These are phyloP conservation scores for Aphanomyces euteiches DNA, from an alignment of 352 stramenopile genomes.

Conservation along the genomic window DNA sequence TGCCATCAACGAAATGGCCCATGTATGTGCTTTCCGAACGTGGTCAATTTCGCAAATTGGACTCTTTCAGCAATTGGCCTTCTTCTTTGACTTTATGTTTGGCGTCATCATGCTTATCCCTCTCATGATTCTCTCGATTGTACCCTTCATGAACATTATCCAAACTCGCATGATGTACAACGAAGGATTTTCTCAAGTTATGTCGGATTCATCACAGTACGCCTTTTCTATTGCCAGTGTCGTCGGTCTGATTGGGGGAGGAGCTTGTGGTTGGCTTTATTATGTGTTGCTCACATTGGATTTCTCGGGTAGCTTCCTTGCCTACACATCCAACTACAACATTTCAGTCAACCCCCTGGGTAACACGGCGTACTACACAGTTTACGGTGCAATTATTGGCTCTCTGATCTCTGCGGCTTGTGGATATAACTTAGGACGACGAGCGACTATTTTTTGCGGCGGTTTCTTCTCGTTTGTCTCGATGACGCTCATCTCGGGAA, in stretches of 20 bases:
- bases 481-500: constrained; percentile 56
- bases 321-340: constrained; percentile 63
- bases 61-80: constrained; percentile 69
- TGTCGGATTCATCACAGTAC: constrained; percentile 76
- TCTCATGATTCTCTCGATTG: constrained; percentile 60
- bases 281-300: constrained; percentile 61
- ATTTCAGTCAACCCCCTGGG: constrained; percentile 40
- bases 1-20: constrained; percentile 67
- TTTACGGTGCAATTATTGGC: constrained; percentile 49
- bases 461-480: constrained; percentile 60
- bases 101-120: constrained; percentile 59
- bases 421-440: constrained; percentile 59
- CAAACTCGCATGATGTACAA: constrained; percentile 87
- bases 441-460: constrained; percentile 55
- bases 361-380: constrained; percentile 55
- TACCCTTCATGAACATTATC: constrained; percentile 75
- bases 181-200: constrained; percentile 74
- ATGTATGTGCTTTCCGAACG: constrained; percentile 60
- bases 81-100: constrained; percentile 80
- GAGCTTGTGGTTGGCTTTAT: constrained; percentile 64
- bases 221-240: constrained; percentile 65
- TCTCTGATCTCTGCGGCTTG: constrained; percentile 52
- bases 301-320: constrained; percentile 58
- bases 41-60: constrained; percentile 52
- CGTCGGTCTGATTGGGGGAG: constrained; percentile 57